phyloP scores from a whole-genome alignment of 805 yeast species.

The Lachancea cidri region DNA sequence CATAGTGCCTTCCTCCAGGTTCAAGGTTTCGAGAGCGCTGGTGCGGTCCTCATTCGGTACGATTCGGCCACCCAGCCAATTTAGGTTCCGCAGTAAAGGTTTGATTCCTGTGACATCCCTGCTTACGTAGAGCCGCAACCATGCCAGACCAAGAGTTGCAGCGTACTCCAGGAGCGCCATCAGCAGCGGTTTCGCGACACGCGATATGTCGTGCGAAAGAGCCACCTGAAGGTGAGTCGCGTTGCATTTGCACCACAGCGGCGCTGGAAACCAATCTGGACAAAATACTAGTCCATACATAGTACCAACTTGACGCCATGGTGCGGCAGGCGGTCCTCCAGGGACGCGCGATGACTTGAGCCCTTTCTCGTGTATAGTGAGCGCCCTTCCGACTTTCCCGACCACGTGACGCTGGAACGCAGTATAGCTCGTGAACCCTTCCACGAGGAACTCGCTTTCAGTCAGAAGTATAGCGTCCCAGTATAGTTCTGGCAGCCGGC shows the following conservation, averaged over 20 bases:
- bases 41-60: conserved; percentile 25
- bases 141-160: conserved; percentile 12
- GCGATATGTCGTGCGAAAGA: conserved; percentile 12
- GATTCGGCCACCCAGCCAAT: conserved; percentile 30
- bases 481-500: conserved; percentile 21
- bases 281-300: conserved; percentile 22
- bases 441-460: conserved; percentile 24
- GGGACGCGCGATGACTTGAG: neutral
- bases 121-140: conserved; percentile 21
- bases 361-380: conserved; percentile 5
- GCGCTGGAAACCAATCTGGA: conserved; percentile 21
- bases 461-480: conserved; percentile 30
- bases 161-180: conserved; percentile 27
- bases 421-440: conserved; percentile 3
- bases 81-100: conserved; percentile 24
- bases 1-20: conserved; percentile 12
- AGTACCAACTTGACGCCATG: conserved; percentile 25
- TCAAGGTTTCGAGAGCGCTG: conserved; percentile 5
- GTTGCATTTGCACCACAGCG: conserved; percentile 24
- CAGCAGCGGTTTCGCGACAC: conserved; percentile 22
- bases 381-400: conserved; percentile 5
- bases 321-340: neutral
- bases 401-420: conserved; percentile 7
- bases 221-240: conserved; percentile 18
- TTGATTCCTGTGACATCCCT: conserved; percentile 16